Conservation (phyloP, 192 early-diverging fungal species). For the Coemansia sp. region DNA sequence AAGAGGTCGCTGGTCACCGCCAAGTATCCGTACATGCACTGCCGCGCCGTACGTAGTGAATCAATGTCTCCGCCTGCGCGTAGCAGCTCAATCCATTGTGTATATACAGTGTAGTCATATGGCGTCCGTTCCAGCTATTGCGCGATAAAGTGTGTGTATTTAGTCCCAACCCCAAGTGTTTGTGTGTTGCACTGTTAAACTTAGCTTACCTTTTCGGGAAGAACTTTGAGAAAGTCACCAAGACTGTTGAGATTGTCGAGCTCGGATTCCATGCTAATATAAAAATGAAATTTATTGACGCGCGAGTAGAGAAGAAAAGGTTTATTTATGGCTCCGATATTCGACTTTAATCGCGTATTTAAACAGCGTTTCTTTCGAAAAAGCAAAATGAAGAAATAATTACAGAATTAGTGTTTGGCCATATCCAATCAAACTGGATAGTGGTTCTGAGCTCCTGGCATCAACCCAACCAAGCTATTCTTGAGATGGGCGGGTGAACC, state of each 20-base stretch:
- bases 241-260: slow-evolving; percentile 21
- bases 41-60: slow-evolving; percentile 31
- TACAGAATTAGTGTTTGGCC: no score
- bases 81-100: slow-evolving; percentile 38
- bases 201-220: slow-evolving; percentile 20
- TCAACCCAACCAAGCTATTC: no score
- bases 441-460: no score
- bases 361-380: neutral
- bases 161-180: neutral
- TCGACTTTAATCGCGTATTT: neutral
- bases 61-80: slow-evolving; percentile 31
- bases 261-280: slow-evolving; percentile 10
- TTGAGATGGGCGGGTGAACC: no score
- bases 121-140: slow-evolving; percentile 28
- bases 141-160: neutral
- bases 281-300: neutral
- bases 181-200: no score
- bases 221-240: slow-evolving; percentile 23
- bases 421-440: no score
- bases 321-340: neutral
- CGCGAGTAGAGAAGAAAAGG: neutral
- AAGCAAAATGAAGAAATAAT: no score
- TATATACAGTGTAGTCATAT: slow-evolving; percentile 39
- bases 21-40: slow-evolving; percentile 25
- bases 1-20: slow-evolving; percentile 31